phyloP scores from a whole-genome alignment of 805 yeast genomes.

The Yamadazyma insecticola region DNA sequence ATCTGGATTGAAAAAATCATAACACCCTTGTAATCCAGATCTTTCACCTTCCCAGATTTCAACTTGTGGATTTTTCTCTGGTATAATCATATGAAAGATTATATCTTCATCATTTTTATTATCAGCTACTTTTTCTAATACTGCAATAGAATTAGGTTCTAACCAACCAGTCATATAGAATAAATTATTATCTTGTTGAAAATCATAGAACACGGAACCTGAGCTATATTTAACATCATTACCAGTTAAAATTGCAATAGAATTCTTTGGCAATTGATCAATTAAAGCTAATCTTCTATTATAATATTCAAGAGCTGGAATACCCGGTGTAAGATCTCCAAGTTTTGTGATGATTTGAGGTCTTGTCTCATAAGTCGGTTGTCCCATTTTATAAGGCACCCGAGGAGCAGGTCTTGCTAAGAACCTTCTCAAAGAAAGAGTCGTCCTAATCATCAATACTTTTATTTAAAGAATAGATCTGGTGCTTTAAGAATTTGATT shows the following conservation, averaged over 20 bases:
- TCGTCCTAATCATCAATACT: neutral
- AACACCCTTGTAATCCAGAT: slow-evolving; percentile 80
- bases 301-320: slow-evolving; percentile 77
- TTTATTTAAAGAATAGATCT: neutral
- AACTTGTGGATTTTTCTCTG: slow-evolving; percentile 66
- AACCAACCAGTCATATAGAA: slow-evolving; percentile 89
- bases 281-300: slow-evolving; percentile 63
- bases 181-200: slow-evolving; percentile 88
- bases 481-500: neutral
- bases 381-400: slow-evolving; percentile 57
- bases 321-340: slow-evolving; percentile 87
- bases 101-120: slow-evolving; percentile 45
- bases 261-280: slow-evolving; percentile 50
- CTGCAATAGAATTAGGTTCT: slow-evolving; percentile 75
- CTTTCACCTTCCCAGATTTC: slow-evolving; percentile 97
- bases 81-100: slow-evolving; percentile 76
- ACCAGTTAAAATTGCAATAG: slow-evolving; percentile 74
- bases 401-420: slow-evolving; percentile 20
- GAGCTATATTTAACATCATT: slow-evolving; percentile 71
- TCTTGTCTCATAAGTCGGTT: slow-evolving; percentile 81
- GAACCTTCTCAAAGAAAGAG: slow-evolving; percentile 1
- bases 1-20: slow-evolving; percentile 85
- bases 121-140: slow-evolving; percentile 58
- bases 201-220: slow-evolving; percentile 86
- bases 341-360: slow-evolving; percentile 63